A percentile compares a stretch with the other conserved stretches of the same genome.
Conservation (phyloP, 2,329 filamentous ascomycete species). For the Colletotrichum neosansevieriae region DNA sequence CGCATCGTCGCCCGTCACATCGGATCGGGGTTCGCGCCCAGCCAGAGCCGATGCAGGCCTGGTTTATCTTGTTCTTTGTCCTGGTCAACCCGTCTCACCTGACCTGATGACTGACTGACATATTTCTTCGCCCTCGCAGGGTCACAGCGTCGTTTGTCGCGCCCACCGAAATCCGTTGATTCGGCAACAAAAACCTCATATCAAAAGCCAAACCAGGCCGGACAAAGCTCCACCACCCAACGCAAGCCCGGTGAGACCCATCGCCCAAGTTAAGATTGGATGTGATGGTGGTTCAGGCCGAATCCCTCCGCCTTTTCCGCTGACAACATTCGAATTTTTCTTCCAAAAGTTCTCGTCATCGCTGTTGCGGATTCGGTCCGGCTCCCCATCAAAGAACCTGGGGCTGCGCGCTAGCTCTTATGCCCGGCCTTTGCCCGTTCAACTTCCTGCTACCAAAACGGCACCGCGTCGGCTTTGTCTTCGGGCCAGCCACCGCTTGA, state of each 20-base stretch:
- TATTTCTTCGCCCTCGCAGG: constrained; percentile 13
- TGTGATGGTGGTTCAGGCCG: constrained; percentile 11
- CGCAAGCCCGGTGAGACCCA: constrained; percentile 9
- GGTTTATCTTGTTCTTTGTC: background rate
- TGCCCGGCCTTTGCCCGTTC: constrained; percentile 11
- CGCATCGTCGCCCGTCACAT: constrained; percentile 14
- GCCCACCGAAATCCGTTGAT: constrained; percentile 12
- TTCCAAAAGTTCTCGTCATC: background rate
- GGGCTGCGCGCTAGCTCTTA: background rate
- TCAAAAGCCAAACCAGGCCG: background rate
- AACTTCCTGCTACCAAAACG: background rate
- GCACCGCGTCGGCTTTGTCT: background rate
- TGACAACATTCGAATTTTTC: background rate
- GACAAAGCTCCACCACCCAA: background rate
- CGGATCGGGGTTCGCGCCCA: constrained; percentile 32
- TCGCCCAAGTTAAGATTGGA: background rate
- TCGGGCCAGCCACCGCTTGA: constrained; percentile 10
- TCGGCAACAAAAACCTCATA: constrained; percentile 27
- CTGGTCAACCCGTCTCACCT: background rate
- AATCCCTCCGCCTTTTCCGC: constrained; percentile 29
- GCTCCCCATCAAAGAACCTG: background rate
- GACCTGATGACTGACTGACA: constrained; percentile 13
- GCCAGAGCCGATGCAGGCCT: constrained; percentile 10
- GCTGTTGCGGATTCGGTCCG: constrained; percentile 6
- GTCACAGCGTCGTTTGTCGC: constrained; percentile 9